Evolutionary conservation across 768 basidiomycete genomes (phyloP).

Genomic region (Termitomyces sp.): DNA sequence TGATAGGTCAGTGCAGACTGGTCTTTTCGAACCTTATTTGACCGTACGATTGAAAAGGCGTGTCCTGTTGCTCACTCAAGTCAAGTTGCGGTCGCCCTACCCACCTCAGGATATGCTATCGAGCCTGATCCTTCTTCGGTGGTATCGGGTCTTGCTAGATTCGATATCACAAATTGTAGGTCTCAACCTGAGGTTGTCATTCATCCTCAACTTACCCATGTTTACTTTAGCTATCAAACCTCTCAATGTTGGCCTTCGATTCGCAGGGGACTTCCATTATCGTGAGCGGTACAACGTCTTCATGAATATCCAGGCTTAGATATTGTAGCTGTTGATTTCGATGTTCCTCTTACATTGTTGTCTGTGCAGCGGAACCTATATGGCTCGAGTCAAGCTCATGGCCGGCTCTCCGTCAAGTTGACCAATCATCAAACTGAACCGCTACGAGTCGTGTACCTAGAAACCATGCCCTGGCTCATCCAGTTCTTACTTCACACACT

Average conservation of each 20-base stretch:
- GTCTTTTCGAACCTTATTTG: conserved; percentile 67
- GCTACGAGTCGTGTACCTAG: conserved; percentile 64
- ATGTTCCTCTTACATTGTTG: conserved; percentile 41
- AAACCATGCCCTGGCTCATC: conserved; percentile 91
- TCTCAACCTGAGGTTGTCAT: conserved; percentile 1
- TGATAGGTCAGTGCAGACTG: conserved; percentile 46
- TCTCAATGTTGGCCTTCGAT: conserved; percentile 52
- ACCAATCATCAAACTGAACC: conserved; percentile 47
- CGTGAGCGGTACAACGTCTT: conserved; percentile 35
- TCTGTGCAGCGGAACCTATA: conserved; percentile 66
- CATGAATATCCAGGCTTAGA: background rate
- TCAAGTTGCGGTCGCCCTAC: conserved; percentile 42
- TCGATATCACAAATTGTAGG: conserved; percentile 44
- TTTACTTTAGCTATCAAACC: conserved; percentile 31
- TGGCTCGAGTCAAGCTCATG: conserved; percentile 72
- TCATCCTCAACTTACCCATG: conserved; percentile 7
- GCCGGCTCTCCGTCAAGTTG: conserved; percentile 63
- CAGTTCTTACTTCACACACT: conserved; percentile 86
- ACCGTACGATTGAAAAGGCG: conserved; percentile 48
- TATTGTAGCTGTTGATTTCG: conserved; percentile 29
- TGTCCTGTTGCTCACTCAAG: conserved; percentile 73
- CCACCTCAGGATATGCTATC: conserved; percentile 38
- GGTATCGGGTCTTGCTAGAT: conserved; percentile 34
- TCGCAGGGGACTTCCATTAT: conserved; percentile 56
- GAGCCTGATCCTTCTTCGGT: conserved; percentile 43